Conservation (phyloP, 164 flowering plant genomes). For the Magnolia kwangsiensis region DNA sequence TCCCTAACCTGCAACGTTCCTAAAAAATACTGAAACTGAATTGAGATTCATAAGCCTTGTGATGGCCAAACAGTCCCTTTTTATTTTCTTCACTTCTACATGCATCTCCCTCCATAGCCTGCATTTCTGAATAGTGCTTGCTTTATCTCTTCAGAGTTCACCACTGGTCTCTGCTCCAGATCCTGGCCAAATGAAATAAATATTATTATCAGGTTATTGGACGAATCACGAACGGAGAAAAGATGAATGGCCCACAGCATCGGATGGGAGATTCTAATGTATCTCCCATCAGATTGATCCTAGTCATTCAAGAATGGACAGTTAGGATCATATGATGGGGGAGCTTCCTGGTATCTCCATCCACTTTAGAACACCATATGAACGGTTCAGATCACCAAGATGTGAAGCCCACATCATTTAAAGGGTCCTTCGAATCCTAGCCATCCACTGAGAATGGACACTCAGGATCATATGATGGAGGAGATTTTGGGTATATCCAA, state of each 20-base stretch:
- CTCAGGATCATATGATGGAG: neutral
- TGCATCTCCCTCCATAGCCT: conserved; percentile 85
- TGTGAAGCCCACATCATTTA: neutral
- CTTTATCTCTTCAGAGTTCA: conserved; percentile 68
- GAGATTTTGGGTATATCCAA: neutral
- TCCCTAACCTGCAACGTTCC: neutral
- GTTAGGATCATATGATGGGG: neutral
- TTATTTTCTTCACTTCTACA: conserved; percentile 24
- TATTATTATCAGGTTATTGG: neutral
- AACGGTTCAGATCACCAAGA: neutral
- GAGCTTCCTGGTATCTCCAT: neutral
- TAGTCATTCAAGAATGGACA: neutral
- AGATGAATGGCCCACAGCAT: neutral
- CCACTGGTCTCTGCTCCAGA: conserved; percentile 39
- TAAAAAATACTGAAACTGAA: neutral
- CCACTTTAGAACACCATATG: neutral
- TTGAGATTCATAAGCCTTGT: neutral
- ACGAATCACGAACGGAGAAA: neutral
- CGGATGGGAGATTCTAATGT: neutral
- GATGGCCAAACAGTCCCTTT: neutral
- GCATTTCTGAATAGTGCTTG: conserved; percentile 76
- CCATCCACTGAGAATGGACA: neutral
- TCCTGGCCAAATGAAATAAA: conserved; percentile 31
- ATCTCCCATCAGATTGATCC: neutral
- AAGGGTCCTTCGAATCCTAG: neutral